Evolutionary conservation across 2,329 filamentous ascomycete species (phyloP).

Genomic region (Alternaria angustiovoidea): DNA sequence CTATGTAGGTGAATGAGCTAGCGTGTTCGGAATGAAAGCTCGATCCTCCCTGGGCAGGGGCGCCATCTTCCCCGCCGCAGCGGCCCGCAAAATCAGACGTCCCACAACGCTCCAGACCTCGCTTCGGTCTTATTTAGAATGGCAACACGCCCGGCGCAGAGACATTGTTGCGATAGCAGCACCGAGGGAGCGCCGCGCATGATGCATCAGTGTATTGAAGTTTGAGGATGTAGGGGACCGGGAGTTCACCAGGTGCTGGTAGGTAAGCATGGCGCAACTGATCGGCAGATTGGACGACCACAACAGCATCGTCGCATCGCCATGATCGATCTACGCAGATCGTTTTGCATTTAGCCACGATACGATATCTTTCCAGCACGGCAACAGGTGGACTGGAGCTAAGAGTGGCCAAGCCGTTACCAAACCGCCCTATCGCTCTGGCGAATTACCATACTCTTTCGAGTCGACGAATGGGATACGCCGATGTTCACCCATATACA

Average conservation of each 20-base stretch:
- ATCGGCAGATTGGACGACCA: background rate
- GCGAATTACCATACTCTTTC: background rate
- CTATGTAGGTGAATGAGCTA: background rate
- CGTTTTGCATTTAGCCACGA: background rate
- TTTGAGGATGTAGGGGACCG: background rate
- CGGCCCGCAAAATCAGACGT: background rate
- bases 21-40: background rate
- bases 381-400: background rate
- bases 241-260: background rate
- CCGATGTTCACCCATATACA: background rate
- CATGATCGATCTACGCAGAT: background rate
- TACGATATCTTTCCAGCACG: background rate
- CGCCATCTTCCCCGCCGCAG: background rate
- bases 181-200: background rate
- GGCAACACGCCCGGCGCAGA: background rate
- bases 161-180: background rate
- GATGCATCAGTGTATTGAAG: background rate
- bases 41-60: background rate
- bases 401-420: background rate
- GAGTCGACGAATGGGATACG: background rate
- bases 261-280: background rate
- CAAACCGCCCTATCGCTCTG: background rate
- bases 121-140: background rate
- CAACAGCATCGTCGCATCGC: background rate
- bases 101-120: background rate